These are phyloP conservation scores for Rhinocladiella mackenziei DNA, from an alignment of 2,329 filamentous ascomycete species.

Conservation along the genomic window DNA sequence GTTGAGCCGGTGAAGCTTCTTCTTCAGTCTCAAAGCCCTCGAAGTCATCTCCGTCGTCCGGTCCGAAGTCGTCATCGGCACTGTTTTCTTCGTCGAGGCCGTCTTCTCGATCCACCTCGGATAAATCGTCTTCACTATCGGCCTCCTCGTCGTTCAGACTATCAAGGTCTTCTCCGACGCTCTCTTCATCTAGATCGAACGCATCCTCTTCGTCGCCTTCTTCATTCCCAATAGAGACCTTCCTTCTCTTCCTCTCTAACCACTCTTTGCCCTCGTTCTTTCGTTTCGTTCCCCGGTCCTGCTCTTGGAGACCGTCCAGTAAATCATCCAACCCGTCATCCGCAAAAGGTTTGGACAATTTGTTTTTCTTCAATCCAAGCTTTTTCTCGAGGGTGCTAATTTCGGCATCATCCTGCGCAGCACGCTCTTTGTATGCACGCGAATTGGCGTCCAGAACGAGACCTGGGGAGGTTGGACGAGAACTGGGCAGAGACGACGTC, in stretches of 20 bases:
- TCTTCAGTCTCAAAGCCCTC: conserved; percentile 40
- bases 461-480: conserved; percentile 27
- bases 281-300: conserved; percentile 47
- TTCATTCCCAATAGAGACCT: conserved; percentile 29
- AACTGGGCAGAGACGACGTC: conserved; percentile 7
- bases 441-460: conserved; percentile 33
- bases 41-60: conserved; percentile 33
- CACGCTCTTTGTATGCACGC: conserved; percentile 53
- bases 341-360: conserved; percentile 65
- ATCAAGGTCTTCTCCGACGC: conserved; percentile 36
- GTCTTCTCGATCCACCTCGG: conserved; percentile 28
- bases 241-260: conserved; percentile 42
- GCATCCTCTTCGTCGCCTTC: conserved; percentile 32
- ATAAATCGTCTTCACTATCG: conserved; percentile 13
- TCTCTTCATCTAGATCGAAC: conserved; percentile 25
- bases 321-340: conserved; percentile 83
- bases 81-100: conserved; percentile 20
- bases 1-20: conserved; percentile 34
- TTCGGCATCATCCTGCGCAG: conserved; percentile 80
- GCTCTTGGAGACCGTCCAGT: conserved; percentile 60
- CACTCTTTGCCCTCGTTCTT: conserved; percentile 63
- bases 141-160: conserved; percentile 41
- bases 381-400: conserved; percentile 85
- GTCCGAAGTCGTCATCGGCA: conserved; percentile 3
- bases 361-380: conserved; percentile 74